Percentiles rank a stretch among this genome's conserved stretches.
These are phyloP conservation scores for Phytophthora litchii DNA, from an alignment of 352 stramenopile genomes.

Conservation along the genomic window DNA sequence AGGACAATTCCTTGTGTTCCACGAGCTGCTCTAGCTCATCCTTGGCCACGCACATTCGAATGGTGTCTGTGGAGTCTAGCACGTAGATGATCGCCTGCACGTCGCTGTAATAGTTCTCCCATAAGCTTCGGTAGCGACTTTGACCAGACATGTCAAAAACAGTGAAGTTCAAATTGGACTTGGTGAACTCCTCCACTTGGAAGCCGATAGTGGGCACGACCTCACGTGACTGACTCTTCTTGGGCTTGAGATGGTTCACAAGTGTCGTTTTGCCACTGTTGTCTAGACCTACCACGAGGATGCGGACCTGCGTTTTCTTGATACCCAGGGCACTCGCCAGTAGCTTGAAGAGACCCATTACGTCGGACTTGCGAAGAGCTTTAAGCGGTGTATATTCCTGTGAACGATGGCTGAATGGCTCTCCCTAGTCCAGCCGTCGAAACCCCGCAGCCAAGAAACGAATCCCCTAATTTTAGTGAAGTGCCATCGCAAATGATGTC, in stretches of 20 bases:
- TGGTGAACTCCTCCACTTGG: slow-evolving; percentile 90
- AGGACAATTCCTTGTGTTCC: slow-evolving; percentile 76
- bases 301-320: slow-evolving; percentile 85
- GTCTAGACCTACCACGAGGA: slow-evolving; percentile 90
- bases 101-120: slow-evolving; percentile 88
- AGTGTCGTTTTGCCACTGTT: slow-evolving; percentile 93
- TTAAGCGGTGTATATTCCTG: neutral
- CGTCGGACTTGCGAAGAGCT: neutral
- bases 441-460: slow-evolving; percentile 22
- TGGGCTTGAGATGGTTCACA: slow-evolving; percentile 92
- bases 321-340: slow-evolving; percentile 78
- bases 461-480: slow-evolving; percentile 29
- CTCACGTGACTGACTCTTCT: slow-evolving; percentile 82
- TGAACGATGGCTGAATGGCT: slow-evolving; percentile 18
- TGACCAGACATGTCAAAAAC: slow-evolving; percentile 92
- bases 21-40: slow-evolving; percentile 89
- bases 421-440: slow-evolving; percentile 3
- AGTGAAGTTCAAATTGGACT: slow-evolving; percentile 92
- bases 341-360: slow-evolving; percentile 89
- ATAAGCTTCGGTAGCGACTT: slow-evolving; percentile 80
- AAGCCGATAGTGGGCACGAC: slow-evolving; percentile 91
- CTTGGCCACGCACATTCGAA: slow-evolving; percentile 87
- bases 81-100: slow-evolving; percentile 92
- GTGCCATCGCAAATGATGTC: neutral
- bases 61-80: slow-evolving; percentile 86